Evolutionary conservation across 2,329 filamentous ascomycete genomes (phyloP).

Genomic region (Aspergillus fumigatiaffinis): DNA sequence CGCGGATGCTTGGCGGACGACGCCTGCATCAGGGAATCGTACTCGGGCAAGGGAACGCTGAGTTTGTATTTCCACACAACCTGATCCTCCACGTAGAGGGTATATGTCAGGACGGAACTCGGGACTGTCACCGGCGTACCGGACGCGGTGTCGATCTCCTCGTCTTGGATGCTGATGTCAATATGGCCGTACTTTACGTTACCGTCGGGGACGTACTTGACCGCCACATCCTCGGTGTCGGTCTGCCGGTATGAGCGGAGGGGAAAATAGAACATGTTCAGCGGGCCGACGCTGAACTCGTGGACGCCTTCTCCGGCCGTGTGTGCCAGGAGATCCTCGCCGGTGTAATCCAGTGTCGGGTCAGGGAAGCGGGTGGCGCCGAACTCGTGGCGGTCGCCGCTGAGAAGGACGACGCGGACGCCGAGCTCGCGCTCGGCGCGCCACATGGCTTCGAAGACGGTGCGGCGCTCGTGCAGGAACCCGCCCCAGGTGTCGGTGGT

Average conservation of each 20-base stretch:
- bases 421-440: conserved; percentile 67
- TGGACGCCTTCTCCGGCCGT: conserved; percentile 52
- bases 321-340: conserved; percentile 17
- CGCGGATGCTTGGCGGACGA: conserved; percentile 7
- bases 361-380: conserved; percentile 74
- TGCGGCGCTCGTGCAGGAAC: conserved; percentile 74
- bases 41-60: conserved; percentile 29
- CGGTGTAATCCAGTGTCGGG: conserved; percentile 20
- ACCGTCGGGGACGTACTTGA: conserved; percentile 79
- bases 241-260: conserved; percentile 76
- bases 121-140: conserved; percentile 13
- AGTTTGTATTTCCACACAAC: conserved; percentile 65
- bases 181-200: conserved; percentile 85
- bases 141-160: conserved; percentile 22
- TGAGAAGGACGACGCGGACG: conserved; percentile 75
- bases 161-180: conserved; percentile 66
- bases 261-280: conserved; percentile 93
- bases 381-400: conserved; percentile 95
- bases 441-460: conserved; percentile 89
- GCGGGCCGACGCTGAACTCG: conserved; percentile 86
- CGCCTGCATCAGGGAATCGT: conserved; percentile 1
- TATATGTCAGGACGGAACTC: conserved; percentile 69
- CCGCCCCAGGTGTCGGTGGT: conserved; percentile 91
- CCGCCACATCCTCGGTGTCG: conserved; percentile 74
- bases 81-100: conserved; percentile 74